Evolutionary conservation across 2,329 filamentous ascomycete genomes (phyloP).

Genomic region (Ophiognomonia clavigignenti-juglandacearum): DNA sequence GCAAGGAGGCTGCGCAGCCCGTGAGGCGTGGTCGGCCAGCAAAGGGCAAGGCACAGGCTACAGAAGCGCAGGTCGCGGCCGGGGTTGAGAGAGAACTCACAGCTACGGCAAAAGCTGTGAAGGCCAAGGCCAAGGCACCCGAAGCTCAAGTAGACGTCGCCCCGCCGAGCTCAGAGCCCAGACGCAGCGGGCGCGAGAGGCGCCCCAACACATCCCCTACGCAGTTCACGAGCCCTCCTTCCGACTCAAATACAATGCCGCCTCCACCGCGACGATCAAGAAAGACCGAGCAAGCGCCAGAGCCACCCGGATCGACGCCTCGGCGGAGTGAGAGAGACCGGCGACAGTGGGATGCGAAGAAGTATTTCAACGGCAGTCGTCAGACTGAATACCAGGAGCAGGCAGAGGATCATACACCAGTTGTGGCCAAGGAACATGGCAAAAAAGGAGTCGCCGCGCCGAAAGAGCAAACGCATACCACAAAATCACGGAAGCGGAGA

Average conservation of each 20-base stretch:
- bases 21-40: conserved; percentile 6
- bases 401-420: neutral
- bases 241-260: neutral
- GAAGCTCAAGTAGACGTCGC: conserved; percentile 22
- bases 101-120: neutral
- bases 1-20: neutral
- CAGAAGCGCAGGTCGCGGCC: conserved; percentile 16
- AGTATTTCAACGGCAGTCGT: neutral
- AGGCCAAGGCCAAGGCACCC: conserved; percentile 9
- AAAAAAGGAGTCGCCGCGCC: neutral
- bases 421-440: neutral
- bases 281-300: neutral
- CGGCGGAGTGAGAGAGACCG: conserved; percentile 7
- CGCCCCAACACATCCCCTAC: neutral
- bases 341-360: neutral
- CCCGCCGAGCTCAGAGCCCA: neutral
- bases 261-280: neutral
- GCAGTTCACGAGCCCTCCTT: neutral
- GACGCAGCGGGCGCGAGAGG: conserved; percentile 5
- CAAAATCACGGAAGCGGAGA: no score
- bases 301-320: neutral
- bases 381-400: neutral
- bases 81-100: neutral
- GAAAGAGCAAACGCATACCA: no score
- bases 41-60: conserved; percentile 3